phyloP scores from a whole-genome alignment of 305 asterid genomes.

The Solanum chacoense region DNA sequence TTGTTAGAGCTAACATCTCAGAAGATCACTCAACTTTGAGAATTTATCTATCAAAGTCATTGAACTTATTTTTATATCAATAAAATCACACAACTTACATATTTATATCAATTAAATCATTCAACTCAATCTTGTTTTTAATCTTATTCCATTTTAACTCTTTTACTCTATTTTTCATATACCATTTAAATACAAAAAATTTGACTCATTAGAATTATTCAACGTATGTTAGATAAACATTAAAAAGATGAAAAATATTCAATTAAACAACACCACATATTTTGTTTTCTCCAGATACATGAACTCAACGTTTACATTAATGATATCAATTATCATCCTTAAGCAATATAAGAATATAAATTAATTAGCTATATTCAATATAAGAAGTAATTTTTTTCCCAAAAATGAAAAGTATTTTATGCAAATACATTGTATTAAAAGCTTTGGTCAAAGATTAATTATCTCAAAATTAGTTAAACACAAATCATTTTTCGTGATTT shows the following conservation, averaged over 20 bases:
- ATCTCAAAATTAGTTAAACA: neutral
- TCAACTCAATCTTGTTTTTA: too few species aligned
- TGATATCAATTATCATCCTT: neutral
- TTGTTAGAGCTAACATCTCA: too few species aligned
- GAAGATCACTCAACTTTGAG: too few species aligned
- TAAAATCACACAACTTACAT: too few species aligned
- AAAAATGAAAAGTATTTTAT: neutral
- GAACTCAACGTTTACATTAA: neutral
- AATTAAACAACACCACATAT: neutral
- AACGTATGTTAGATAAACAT: neutral
- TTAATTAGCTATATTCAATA: neutral
- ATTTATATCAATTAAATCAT: too few species aligned
- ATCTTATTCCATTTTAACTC: neutral
- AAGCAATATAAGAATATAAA: neutral
- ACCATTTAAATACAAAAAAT: too few species aligned
- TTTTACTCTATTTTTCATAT: neutral
- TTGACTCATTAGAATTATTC: too few species aligned
- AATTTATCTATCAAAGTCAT: too few species aligned
- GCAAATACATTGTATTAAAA: neutral
- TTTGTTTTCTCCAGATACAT: neutral
- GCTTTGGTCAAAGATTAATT: neutral
- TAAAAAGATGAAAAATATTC: too few species aligned
- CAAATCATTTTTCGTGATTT: neutral
- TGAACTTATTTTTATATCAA: too few species aligned
- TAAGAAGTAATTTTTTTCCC: neutral